These are phyloP conservation scores for Rhododendron simsii DNA, from an alignment of 148 eudicot species.

Conservation along the genomic window DNA sequence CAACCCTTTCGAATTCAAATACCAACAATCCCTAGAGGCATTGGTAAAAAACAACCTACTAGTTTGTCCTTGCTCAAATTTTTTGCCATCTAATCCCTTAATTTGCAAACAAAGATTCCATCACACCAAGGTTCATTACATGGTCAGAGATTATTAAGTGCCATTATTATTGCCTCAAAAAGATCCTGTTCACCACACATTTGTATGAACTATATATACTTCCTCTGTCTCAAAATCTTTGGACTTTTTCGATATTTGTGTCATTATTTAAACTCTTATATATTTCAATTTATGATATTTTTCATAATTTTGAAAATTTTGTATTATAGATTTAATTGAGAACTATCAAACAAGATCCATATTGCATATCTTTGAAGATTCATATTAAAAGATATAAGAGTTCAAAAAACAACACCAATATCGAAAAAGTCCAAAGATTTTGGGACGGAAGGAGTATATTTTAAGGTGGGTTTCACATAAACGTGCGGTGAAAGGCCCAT, in stretches of 20 bases:
- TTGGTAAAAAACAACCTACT: not conserved
- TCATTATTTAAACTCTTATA: too few species aligned
- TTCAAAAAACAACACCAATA: too few species aligned
- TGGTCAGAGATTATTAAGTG: not conserved
- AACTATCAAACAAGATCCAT: too few species aligned
- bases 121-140: not conserved
- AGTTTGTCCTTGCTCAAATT: not conserved
- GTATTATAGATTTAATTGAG: too few species aligned
- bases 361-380: too few species aligned
- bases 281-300: too few species aligned
- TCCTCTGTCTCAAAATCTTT: too few species aligned
- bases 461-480: not conserved
- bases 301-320: too few species aligned
- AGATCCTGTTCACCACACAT: not conserved
- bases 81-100: not conserved
- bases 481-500: not conserved
- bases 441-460: not conserved
- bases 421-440: too few species aligned
- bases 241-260: too few species aligned
- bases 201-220: not conserved
- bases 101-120: not conserved
- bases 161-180: too few species aligned
- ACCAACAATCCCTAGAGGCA: not conserved
- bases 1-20: not conserved
- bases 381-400: too few species aligned